These are phyloP conservation scores for Albatrellus sp. DNA, from an alignment of 1,284 basidiomycete species.

Conservation along the genomic window DNA sequence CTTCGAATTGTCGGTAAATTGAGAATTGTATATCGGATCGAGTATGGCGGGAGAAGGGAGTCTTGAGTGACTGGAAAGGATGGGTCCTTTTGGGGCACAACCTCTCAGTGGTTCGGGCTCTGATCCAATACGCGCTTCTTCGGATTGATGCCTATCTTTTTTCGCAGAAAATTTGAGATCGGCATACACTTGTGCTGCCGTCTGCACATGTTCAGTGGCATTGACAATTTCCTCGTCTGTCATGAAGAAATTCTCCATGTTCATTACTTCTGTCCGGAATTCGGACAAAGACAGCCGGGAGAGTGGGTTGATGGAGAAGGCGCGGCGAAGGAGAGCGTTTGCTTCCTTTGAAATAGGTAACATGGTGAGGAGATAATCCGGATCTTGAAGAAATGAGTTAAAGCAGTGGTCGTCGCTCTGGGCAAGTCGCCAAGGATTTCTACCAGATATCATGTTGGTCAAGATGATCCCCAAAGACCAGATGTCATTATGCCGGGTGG, in stretches of 20 bases:
- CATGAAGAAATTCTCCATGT: constrained; percentile 61
- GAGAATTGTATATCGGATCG: neutral
- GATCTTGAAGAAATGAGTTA: neutral
- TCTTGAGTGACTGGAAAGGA: neutral
- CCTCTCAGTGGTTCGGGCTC: neutral
- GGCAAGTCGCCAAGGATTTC: constrained; percentile 82
- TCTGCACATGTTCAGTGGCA: neutral
- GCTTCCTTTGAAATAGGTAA: constrained; percentile 28
- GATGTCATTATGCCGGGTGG: constrained; percentile 69
- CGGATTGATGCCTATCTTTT: too few species aligned
- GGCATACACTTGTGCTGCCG: neutral
- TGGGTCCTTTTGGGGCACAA: neutral
- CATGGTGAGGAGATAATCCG: neutral
- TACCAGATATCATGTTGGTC: constrained; percentile 72
- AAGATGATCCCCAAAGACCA: constrained; percentile 64
- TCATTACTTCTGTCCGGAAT: constrained; percentile 45
- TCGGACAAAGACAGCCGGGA: constrained; percentile 39
- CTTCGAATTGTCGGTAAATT: too few species aligned
- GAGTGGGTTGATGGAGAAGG: neutral
- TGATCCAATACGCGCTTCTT: neutral
- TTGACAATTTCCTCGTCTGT: constrained; percentile 28
- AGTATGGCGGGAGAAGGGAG: neutral
- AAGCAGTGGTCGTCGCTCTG: constrained; percentile 52
- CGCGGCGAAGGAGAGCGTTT: constrained; percentile 19
- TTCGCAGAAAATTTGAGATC: neutral